Evolutionary conservation across 1,284 basidiomycete species (phyloP).

Genomic region (Mrakiaceae sp.): DNA sequence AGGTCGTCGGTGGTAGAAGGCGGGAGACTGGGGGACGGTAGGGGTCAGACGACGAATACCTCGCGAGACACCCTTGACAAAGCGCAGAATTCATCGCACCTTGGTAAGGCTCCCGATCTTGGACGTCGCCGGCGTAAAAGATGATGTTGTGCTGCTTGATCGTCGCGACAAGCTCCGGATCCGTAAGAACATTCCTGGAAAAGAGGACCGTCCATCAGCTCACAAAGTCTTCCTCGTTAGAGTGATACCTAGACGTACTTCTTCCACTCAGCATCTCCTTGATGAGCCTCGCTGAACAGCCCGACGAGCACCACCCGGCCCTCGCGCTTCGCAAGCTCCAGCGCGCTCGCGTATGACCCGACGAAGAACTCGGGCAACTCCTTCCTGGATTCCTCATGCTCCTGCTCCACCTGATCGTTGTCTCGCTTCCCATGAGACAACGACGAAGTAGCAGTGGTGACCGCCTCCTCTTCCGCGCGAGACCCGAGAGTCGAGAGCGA

Average conservation of each 20-base stretch:
- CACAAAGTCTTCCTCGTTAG: neutral
- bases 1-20: slow-evolving; percentile 78
- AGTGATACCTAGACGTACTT: slow-evolving; percentile 37
- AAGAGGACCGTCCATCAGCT: neutral
- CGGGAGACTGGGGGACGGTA: slow-evolving; percentile 49
- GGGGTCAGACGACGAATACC: slow-evolving; percentile 10
- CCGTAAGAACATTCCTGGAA: slow-evolving; percentile 60
- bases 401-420: slow-evolving; percentile 23
- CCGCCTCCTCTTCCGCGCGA: neutral
- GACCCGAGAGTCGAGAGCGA: slow-evolving; percentile 1
- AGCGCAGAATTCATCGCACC: slow-evolving; percentile 41
- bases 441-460: neutral
- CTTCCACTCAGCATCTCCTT: slow-evolving; percentile 78
- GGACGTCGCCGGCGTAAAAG: slow-evolving; percentile 76
- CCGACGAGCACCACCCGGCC: slow-evolving; percentile 65
- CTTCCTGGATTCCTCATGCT: slow-evolving; percentile 34
- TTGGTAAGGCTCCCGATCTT: slow-evolving; percentile 69
- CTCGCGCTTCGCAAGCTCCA: slow-evolving; percentile 58
- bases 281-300: slow-evolving; percentile 81
- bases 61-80: neutral
- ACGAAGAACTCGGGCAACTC: slow-evolving; percentile 64
- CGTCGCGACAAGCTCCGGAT: slow-evolving; percentile 52
- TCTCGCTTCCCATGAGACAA: neutral
- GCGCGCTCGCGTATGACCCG: slow-evolving; percentile 70
- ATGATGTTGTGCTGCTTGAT: slow-evolving; percentile 59